Conservation (phyloP, 768 basidiomycete species). For the Suillus tomentosus region DNA sequence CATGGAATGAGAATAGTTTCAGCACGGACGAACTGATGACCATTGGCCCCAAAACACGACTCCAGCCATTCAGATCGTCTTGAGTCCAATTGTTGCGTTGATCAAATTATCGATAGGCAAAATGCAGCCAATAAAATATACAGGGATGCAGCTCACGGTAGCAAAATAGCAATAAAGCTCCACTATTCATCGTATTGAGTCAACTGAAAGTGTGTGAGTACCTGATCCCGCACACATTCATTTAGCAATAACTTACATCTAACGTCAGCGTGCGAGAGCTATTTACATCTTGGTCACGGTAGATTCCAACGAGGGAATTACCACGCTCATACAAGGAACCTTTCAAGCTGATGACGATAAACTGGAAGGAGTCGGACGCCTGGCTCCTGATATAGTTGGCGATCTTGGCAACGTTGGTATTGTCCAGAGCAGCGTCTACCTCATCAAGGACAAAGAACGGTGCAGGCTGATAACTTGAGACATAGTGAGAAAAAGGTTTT, state of each 20-base stretch:
- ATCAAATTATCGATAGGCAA: background rate
- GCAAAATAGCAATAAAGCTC: slow-evolving; percentile 3
- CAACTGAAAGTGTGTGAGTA: slow-evolving; percentile 38
- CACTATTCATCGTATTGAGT: slow-evolving; percentile 62
- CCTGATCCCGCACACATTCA: background rate
- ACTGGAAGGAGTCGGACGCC: slow-evolving; percentile 86
- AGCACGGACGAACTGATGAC: background rate
- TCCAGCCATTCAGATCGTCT: background rate
- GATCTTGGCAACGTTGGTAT: slow-evolving; percentile 96
- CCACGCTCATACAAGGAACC: slow-evolving; percentile 90
- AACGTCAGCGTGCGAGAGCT: slow-evolving; percentile 90
- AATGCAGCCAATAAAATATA: background rate
- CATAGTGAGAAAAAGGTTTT: slow-evolving; percentile 3
- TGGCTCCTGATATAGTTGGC: slow-evolving; percentile 91
- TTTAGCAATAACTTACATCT: slow-evolving; percentile 57
- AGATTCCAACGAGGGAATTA: slow-evolving; percentile 89
- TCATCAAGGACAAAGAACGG: slow-evolving; percentile 99
- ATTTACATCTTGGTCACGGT: slow-evolving; percentile 91
- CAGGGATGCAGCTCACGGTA: background rate
- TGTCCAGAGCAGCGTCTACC: slow-evolving; percentile 96
- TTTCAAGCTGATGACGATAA: slow-evolving; percentile 97
- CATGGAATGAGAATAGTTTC: background rate
- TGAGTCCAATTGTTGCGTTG: background rate
- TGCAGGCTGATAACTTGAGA: slow-evolving; percentile 83
- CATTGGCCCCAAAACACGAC: background rate